phyloP scores from a whole-genome alignment of 176 grass and related monocot species.

The Alopecurus myosuroides region DNA sequence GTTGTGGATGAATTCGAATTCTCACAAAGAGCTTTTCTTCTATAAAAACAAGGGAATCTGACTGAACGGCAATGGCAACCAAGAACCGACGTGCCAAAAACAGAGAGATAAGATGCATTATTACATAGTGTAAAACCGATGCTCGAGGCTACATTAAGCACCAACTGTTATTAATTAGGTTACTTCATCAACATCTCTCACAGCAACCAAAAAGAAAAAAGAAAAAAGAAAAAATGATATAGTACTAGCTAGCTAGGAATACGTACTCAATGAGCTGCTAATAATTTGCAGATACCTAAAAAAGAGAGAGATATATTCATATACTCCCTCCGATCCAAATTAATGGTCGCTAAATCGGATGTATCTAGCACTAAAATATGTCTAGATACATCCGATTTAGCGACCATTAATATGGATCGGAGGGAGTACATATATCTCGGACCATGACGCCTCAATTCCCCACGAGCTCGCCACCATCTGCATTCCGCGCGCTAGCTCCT shows the following conservation, averaged over 20 bases:
- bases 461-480: conserved; percentile 38
- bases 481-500: background rate
- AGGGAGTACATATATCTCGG: conserved; percentile 70
- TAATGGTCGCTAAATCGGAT: no score
- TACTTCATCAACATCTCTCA: background rate
- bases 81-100: no score
- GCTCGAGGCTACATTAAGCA: conserved; percentile 21
- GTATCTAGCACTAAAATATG: no score
- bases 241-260: background rate
- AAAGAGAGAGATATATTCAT: conserved; percentile 13
- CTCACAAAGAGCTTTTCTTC: no score
- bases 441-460: conserved; percentile 75
- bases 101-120: conserved; percentile 14
- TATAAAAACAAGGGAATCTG: conserved; percentile 44
- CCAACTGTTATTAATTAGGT: conserved; percentile 33
- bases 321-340: no score
- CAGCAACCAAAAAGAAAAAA: no score
- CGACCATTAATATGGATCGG: no score
- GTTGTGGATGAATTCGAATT: no score
- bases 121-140: conserved; percentile 6
- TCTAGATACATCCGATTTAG: no score
- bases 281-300: conserved; percentile 45
- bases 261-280: background rate
- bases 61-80: conserved; percentile 16
- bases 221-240: background rate